Conservation (phyloP, 441 rosid species). For the Capsella rubella region DNA sequence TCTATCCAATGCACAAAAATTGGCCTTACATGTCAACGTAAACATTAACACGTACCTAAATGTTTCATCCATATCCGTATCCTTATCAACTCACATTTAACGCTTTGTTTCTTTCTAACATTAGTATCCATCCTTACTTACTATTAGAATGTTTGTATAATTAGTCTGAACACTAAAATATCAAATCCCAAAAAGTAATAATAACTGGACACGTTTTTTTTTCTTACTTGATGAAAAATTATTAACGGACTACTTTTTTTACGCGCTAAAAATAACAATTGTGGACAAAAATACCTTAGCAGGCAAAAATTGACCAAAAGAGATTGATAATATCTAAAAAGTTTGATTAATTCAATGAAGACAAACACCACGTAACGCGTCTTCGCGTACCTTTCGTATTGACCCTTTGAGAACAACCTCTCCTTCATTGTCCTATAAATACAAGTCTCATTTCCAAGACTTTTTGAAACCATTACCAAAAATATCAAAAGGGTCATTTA, state of each 20-base stretch:
- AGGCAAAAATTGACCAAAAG: constrained; percentile 36
- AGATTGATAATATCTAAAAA: neutral
- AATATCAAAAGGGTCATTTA: constrained; percentile 16
- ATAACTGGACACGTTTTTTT: constrained; percentile 25
- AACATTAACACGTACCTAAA: neutral
- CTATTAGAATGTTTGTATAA: neutral
- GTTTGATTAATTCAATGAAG: constrained; percentile 22
- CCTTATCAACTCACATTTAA: neutral
- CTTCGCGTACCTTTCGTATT: constrained; percentile 21
- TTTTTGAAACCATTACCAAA: constrained; percentile 22
- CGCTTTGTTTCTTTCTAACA: neutral
- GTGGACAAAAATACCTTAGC: neutral
- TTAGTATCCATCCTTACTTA: neutral
- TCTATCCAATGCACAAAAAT: neutral
- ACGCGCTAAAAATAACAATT: constrained; percentile 15
- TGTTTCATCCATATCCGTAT: neutral
- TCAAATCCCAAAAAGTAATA: neutral
- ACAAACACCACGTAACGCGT: constrained; percentile 34
- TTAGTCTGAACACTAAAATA: constrained; percentile 13
- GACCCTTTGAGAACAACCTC: constrained; percentile 18
- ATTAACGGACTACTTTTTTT: neutral
- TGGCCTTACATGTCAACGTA: neutral
- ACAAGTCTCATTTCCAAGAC: constrained; percentile 19
- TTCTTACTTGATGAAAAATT: neutral
- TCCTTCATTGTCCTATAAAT: constrained; percentile 28